Evolutionary conservation across 495 filamentous ascomycete genomes (phyloP).

Genomic region (Neurospora sublineolata): DNA sequence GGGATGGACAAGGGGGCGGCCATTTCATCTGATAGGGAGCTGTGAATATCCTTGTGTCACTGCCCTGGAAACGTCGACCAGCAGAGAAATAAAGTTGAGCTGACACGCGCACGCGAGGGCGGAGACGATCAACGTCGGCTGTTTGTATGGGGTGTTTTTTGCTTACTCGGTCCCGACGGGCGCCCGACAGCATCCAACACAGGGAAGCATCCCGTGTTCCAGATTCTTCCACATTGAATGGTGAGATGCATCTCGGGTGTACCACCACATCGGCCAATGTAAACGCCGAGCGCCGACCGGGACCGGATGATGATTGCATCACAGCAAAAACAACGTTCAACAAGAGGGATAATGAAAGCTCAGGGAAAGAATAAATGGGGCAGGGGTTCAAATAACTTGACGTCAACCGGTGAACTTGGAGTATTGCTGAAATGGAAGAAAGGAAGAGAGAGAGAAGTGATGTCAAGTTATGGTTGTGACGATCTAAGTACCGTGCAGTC

Average conservation of each 20-base stretch:
- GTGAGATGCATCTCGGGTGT: neutral
- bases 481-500: neutral
- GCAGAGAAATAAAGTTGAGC: neutral
- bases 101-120: neutral
- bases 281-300: neutral
- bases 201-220: neutral
- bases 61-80: neutral
- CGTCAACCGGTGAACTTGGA: neutral
- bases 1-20: neutral
- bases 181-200: neutral
- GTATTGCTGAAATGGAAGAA: neutral
- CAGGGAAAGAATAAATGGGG: neutral
- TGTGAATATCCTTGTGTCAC: neutral
- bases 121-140: neutral
- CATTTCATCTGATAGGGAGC: neutral
- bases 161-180: neutral
- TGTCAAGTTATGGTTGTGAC: neutral
- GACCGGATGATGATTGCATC: neutral
- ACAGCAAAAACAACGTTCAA: neutral
- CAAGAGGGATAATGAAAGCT: neutral
- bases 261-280: neutral
- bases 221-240: neutral
- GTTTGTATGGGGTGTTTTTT: neutral
- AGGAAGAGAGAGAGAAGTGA: neutral
- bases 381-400: neutral